Base-by-base conservation (phyloP, 257 asterid species). In the Lithospermum erythrorhizon region DNA sequence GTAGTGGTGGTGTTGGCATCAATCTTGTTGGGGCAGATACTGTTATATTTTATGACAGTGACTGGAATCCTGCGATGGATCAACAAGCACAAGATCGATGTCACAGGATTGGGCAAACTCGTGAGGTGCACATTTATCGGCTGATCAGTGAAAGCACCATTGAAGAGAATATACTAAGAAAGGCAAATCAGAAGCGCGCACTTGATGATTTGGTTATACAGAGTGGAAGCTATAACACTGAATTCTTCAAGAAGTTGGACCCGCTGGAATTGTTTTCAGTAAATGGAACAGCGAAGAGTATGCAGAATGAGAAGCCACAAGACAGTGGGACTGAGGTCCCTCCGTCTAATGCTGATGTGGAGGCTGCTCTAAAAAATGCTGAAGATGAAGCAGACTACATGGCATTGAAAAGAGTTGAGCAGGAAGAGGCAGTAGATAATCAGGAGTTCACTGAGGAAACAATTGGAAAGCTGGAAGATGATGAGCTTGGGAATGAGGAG, bases 11-110 rank as follows among this genome's bases (percentile, higher is more conserved):
- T 70, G 99, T 93, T 65, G 99, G 99, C 74, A 86, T 93, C 75
- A 93, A 93, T 72, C 83, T 93, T 68, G 96, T 93, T 55, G 99
- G 99, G 62, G 99, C 99, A 45, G 99, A 89, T 76, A 93, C 97
- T 24, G 99, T 89, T 17, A 93, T 93, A 68, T 93, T 89, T 76
- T 93, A 93, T 65, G 99, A 93, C 59, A 93, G 99, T 66, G 99
- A 93, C 83, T 93, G 99, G 99, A 93, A 93, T 79, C 99, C 99
- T 56, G 99, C 99, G 61, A 93, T 93, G 99, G 99, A 93, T 83
- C 97, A 89, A 69, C 99, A 93, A 69, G 99, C 99, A 61, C 99
- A 93, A 80, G 99, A 93, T 78, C 83, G 99, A 65, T 93, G 99
- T 72, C 99, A 93, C 78, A 79, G 99, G 73, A 93, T 93, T 65